Conservation (phyloP, 768 basidiomycete genomes). For the Krasilnikovozyma curviuscula region DNA sequence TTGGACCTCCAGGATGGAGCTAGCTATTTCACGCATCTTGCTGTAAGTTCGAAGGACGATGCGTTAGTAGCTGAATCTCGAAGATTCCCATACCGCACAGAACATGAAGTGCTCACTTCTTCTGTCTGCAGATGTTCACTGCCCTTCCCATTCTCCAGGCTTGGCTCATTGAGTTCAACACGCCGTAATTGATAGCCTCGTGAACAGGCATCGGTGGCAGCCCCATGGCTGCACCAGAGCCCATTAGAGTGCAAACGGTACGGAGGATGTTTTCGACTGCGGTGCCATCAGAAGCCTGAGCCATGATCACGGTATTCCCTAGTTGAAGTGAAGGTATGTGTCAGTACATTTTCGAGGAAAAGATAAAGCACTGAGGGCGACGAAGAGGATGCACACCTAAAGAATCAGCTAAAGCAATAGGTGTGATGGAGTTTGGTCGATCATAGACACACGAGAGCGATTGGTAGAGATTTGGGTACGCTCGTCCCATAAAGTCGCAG, state of each 20-base stretch:
- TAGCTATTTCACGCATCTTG: conserved; percentile 26
- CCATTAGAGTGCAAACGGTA: conserved; percentile 37
- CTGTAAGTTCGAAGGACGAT: conserved; percentile 19
- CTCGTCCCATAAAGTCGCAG: conserved; percentile 27
- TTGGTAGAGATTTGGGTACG: conserved; percentile 22
- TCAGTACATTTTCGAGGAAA: not conserved
- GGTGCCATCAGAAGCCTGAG: conserved; percentile 31
- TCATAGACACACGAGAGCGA: conserved; percentile 14
- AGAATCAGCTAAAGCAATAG: conserved; percentile 27
- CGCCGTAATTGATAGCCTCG: conserved; percentile 28
- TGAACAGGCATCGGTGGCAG: conserved; percentile 29
- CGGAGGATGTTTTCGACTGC: conserved; percentile 34
- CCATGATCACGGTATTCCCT: conserved; percentile 23
- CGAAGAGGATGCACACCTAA: conserved; percentile 15
- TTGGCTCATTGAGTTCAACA: conserved; percentile 37
- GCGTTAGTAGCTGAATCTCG: no score
- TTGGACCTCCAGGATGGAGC: conserved; percentile 23
- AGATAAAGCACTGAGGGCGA: not conserved
- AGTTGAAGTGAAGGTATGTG: not conserved
- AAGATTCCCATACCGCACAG: no score
- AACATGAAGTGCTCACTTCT: conserved; percentile 14
- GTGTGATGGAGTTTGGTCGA: conserved; percentile 25
- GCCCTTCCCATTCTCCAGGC: conserved; percentile 47
- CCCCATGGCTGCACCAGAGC: conserved; percentile 34
- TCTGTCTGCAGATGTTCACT: conserved; percentile 35